Conservation (phyloP, 2,329 filamentous ascomycete genomes). For the Paraphoma sp. region DNA sequence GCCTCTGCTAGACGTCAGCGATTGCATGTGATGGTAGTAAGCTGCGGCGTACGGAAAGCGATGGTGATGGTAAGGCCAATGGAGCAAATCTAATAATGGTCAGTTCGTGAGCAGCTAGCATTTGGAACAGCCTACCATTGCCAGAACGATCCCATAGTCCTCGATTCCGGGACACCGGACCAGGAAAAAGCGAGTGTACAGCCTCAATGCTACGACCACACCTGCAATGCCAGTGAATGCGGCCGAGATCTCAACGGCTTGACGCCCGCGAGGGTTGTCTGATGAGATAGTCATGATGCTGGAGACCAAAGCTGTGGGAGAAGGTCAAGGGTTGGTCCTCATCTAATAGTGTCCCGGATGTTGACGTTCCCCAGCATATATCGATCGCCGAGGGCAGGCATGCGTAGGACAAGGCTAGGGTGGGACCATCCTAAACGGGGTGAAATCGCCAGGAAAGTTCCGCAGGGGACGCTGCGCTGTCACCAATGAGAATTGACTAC, state of each 20-base stretch:
- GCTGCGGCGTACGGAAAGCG: slow-evolving; percentile 30
- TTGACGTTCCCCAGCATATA: neutral
- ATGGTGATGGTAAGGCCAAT: slow-evolving; percentile 38
- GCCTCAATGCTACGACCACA: slow-evolving; percentile 28
- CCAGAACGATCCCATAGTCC: slow-evolving; percentile 34
- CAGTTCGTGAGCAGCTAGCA: neutral
- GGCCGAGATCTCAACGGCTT: slow-evolving; percentile 29
- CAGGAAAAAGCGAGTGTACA: slow-evolving; percentile 40
- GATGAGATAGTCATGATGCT: neutral
- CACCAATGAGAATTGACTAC: neutral
- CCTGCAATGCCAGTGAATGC: slow-evolving; percentile 35
- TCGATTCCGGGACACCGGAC: slow-evolving; percentile 37
- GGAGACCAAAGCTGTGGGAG: neutral
- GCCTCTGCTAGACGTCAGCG: slow-evolving; percentile 30
- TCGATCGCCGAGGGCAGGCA: neutral
- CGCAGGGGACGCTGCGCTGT: neutral
- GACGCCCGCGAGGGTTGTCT: slow-evolving; percentile 29
- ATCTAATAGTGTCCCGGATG: neutral
- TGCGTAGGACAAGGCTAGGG: neutral
- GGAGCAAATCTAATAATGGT: slow-evolving; percentile 27
- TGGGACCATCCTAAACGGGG: neutral
- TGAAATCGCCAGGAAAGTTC: neutral
- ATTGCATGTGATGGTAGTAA: neutral
- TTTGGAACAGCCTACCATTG: slow-evolving; percentile 25
- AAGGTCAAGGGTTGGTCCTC: neutral